Evolutionary conservation across 106 monocot genomes (phyloP).

Genomic region (Vanilla planifolia): DNA sequence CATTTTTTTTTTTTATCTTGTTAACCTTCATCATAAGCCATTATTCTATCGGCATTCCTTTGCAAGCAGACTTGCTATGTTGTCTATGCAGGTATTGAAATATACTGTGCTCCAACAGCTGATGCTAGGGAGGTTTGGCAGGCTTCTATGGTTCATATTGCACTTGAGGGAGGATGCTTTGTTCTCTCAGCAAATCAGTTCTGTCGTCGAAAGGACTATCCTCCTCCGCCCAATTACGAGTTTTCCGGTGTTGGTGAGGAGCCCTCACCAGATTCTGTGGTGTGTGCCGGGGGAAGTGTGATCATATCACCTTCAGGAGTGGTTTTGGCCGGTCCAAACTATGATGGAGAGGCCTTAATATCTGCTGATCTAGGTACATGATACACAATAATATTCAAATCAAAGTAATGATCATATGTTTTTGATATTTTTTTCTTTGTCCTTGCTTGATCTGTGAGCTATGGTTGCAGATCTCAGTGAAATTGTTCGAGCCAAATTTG

Average conservation of each 20-base stretch:
- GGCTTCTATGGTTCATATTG: conserved; percentile 94
- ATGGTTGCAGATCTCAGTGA: conserved; percentile 77
- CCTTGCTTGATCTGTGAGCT: background rate
- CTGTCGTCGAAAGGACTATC: conserved; percentile 92
- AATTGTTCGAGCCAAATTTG: conserved; percentile 88
- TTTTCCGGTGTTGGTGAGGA: conserved; percentile 64
- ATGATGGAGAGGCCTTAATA: conserved; percentile 82
- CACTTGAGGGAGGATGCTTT: conserved; percentile 89
- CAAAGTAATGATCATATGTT: background rate
- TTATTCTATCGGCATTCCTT: background rate
- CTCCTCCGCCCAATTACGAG: conserved; percentile 75
- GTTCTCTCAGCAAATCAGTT: conserved; percentile 89
- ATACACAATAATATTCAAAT: background rate
- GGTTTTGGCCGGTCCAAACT: conserved; percentile 89
- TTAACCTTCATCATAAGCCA: no score
- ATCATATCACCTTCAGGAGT: conserved; percentile 86
- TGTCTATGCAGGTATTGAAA: conserved; percentile 48
- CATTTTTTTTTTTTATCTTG: background rate
- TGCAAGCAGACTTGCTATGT: background rate
- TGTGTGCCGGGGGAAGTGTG: conserved; percentile 90
- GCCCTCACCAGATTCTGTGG: conserved; percentile 66
- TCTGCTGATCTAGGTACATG: conserved; percentile 70
- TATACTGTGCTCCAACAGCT: conserved; percentile 94
- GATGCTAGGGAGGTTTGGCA: conserved; percentile 87
- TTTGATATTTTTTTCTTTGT: background rate